These are phyloP conservation scores for Calocybe gangraenosa DNA, from an alignment of 768 basidiomycete genomes.

Conservation along the genomic window DNA sequence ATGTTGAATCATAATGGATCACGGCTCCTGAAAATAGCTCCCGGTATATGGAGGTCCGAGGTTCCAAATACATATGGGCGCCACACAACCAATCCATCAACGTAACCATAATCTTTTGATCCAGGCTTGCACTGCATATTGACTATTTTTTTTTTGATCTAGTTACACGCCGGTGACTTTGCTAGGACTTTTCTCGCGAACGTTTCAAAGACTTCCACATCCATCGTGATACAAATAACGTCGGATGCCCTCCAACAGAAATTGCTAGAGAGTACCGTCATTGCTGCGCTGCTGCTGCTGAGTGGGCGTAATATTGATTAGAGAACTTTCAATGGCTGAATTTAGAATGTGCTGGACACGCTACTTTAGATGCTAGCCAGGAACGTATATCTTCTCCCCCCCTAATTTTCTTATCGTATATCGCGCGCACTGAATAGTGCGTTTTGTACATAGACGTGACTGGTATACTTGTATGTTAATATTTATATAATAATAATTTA, in stretches of 20 bases:
- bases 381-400: too few species aligned
- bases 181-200: conserved; percentile 40
- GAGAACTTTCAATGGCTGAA: background rate
- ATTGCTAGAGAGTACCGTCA: conserved; percentile 47
- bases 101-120: conserved; percentile 30
- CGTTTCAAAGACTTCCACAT: conserved; percentile 40
- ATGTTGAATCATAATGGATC: background rate
- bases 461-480: too few species aligned
- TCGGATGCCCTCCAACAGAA: conserved; percentile 49
- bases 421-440: too few species aligned
- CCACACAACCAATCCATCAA: conserved; percentile 51
- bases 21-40: conserved; percentile 23
- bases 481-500: too few species aligned
- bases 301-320: conserved; percentile 63
- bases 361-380: too few species aligned
- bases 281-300: conserved; percentile 52
- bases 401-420: too few species aligned
- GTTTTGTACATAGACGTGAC: too few species aligned
- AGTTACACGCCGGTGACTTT: conserved; percentile 44
- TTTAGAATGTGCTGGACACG: too few species aligned
- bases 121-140: background rate
- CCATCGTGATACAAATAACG: conserved; percentile 51
- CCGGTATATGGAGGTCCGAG: conserved; percentile 49
- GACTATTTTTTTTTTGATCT: conserved; percentile 3
- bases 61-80: conserved; percentile 50